A percentile compares a stretch with the other conserved stretches of the same genome.
Evolutionary conservation across 352 stramenopile species (phyloP).

Genomic region (Globisporangium polare): DNA sequence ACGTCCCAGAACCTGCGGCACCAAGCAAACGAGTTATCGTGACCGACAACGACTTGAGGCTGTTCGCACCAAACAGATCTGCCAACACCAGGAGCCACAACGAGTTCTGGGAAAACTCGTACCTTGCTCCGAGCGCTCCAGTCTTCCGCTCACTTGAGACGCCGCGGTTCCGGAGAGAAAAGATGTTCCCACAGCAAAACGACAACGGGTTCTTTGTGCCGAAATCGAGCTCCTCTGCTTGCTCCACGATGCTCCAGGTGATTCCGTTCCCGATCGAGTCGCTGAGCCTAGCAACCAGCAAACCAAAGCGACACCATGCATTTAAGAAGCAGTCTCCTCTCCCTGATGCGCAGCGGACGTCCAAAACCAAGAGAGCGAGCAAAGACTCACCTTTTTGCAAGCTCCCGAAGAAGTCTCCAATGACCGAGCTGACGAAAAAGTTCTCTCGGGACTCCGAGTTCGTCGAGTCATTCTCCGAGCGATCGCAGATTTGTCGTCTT

Average conservation of each 20-base stretch:
- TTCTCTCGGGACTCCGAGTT: neutral
- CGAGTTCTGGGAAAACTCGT: slow-evolving; percentile 5
- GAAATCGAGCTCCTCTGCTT: slow-evolving; percentile 5
- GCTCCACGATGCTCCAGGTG: slow-evolving; percentile 13
- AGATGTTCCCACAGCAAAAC: slow-evolving; percentile 20
- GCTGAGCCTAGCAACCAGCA: slow-evolving; percentile 3
- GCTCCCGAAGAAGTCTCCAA: slow-evolving; percentile 5
- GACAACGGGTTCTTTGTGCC: slow-evolving; percentile 1
- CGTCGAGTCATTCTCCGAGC: neutral
- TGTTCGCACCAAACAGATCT: slow-evolving; percentile 13
- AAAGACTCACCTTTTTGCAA: neutral
- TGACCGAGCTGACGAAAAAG: slow-evolving; percentile 15
- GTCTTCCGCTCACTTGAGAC: neutral
- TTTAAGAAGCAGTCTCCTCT: slow-evolving; percentile 16
- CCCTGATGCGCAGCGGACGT: slow-evolving; percentile 7
- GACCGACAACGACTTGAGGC: slow-evolving; percentile 37
- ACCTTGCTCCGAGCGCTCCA: neutral
- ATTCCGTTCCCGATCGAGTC: slow-evolving; percentile 14
- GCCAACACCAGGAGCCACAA: neutral
- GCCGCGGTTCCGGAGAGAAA: slow-evolving; percentile 15
- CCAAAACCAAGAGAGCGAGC: slow-evolving; percentile 6
- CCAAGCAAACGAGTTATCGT: slow-evolving; percentile 47
- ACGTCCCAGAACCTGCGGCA: slow-evolving; percentile 30
- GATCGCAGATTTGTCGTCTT: neutral
- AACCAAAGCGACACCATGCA: neutral